A percentile compares a stretch with the other conserved stretches of the same genome.
These are phyloP conservation scores for Zea luxurians DNA, from an alignment of 176 grass and related monocot species.

Conservation along the genomic window DNA sequence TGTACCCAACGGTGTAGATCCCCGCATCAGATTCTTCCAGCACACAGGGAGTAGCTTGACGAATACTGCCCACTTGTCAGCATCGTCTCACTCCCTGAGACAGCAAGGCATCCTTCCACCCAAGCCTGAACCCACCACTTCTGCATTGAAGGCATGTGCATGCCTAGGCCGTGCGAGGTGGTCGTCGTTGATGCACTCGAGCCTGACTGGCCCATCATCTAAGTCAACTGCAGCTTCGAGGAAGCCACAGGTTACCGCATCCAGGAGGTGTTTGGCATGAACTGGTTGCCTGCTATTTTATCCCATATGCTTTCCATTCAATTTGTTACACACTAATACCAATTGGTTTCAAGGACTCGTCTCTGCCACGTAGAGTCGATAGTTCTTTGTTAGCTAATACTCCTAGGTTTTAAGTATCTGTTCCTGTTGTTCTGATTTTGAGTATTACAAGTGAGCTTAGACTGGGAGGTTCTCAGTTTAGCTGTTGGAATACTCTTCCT, in stretches of 20 bases:
- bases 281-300: conserved; percentile 60
- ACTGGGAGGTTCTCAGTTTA: not conserved
- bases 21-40: not conserved
- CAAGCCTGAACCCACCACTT: conserved; percentile 34
- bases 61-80: conserved; percentile 40
- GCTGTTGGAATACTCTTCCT: not conserved
- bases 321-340: not conserved
- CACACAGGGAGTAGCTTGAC: not conserved
- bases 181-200: conserved; percentile 85
- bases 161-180: conserved; percentile 58
- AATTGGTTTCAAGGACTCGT: not conserved
- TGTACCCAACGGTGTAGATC: conserved; percentile 1
- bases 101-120: conserved; percentile 4
- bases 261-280: conserved; percentile 90
- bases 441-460: not conserved
- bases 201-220: conserved; percentile 85
- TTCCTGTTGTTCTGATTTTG: not conserved
- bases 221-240: conserved; percentile 89
- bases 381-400: not conserved
- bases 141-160: conserved; percentile 55
- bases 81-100: not conserved
- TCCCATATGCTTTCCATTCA: not conserved
- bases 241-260: conserved; percentile 72
- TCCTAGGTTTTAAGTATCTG: not conserved
- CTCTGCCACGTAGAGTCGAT: not conserved